Conservation (phyloP, 2,329 filamentous ascomycete genomes). For the Metarhizium robertsii region DNA sequence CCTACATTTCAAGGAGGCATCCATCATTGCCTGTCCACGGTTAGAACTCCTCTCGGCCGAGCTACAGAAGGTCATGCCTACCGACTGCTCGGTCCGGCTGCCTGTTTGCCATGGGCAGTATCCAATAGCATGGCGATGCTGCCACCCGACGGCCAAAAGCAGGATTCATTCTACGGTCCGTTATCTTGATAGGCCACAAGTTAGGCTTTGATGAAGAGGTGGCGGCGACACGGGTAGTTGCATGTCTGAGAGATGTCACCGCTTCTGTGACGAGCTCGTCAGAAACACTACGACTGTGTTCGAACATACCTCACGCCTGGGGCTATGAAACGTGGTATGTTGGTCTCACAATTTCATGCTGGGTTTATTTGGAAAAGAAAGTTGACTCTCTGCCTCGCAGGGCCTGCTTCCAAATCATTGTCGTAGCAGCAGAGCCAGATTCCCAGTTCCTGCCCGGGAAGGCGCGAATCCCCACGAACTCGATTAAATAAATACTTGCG, state of each 20-base stretch:
- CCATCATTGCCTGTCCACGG: neutral
- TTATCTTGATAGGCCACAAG: conserved; percentile 3
- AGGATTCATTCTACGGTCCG: neutral
- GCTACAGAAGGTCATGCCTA: conserved; percentile 1
- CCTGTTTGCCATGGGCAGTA: conserved; percentile 7
- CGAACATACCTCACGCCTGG: neutral
- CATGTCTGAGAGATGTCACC: conserved; percentile 9
- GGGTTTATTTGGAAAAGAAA: neutral
- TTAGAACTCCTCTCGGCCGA: neutral
- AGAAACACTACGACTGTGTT: neutral
- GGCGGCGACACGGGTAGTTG: conserved; percentile 12
- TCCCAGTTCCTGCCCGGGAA: neutral
- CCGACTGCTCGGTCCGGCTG: conserved; percentile 9
- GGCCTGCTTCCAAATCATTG: neutral
- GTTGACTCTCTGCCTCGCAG: neutral
- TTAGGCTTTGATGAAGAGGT: conserved; percentile 7
- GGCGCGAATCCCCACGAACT: neutral
- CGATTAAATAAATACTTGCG: neutral
- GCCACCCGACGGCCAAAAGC: conserved; percentile 4
- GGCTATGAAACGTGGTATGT: conserved; percentile 5
- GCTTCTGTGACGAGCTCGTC: neutral
- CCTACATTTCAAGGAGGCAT: neutral
- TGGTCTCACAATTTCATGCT: neutral
- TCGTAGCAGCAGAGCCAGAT: neutral
- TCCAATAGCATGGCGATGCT: conserved; percentile 5